Conservation (phyloP, 2,329 filamentous ascomycete genomes). For the Diaporthe vexans region DNA sequence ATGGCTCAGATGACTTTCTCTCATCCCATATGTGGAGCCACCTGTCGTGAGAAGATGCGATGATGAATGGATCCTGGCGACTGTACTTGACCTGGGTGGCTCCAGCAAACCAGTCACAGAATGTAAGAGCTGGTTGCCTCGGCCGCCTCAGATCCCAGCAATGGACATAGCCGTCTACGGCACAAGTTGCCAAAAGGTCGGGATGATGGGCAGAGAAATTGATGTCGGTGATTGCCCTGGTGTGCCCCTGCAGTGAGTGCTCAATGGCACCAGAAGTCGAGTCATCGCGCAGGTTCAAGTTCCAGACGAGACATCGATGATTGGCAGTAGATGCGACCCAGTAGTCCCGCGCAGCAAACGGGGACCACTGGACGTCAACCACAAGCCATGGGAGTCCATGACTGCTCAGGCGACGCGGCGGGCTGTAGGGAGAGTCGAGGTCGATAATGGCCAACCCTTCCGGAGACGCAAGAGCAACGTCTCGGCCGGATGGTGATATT, state of each 20-base stretch:
- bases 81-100: slow-evolving; percentile 98
- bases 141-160: slow-evolving; percentile 89
- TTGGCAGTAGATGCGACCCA: slow-evolving; percentile 97
- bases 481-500: slow-evolving; percentile 91
- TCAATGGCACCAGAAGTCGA: slow-evolving; percentile 81
- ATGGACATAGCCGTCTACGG: slow-evolving; percentile 93
- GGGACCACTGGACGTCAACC: slow-evolving; percentile 96
- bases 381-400: slow-evolving; percentile 95
- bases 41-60: slow-evolving; percentile 92
- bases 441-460: slow-evolving; percentile 93
- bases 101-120: slow-evolving; percentile 93
- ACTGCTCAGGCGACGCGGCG: slow-evolving; percentile 83
- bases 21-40: slow-evolving; percentile 93
- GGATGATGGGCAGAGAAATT: slow-evolving; percentile 96
- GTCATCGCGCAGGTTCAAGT: slow-evolving; percentile 84
- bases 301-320: slow-evolving; percentile 95
- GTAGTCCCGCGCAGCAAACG: slow-evolving; percentile 88
- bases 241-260: slow-evolving; percentile 86
- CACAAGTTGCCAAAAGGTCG: slow-evolving; percentile 89
- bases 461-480: slow-evolving; percentile 91
- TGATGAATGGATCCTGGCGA: slow-evolving; percentile 84
- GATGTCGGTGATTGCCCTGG: slow-evolving; percentile 92
- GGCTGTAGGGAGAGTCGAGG: slow-evolving; percentile 88
- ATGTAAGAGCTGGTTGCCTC: slow-evolving; percentile 80
- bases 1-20: slow-evolving; percentile 80